Evolutionary conservation across 2,329 filamentous ascomycete species (phyloP).

Genomic region (Tolypocladium cylindrosporum): DNA sequence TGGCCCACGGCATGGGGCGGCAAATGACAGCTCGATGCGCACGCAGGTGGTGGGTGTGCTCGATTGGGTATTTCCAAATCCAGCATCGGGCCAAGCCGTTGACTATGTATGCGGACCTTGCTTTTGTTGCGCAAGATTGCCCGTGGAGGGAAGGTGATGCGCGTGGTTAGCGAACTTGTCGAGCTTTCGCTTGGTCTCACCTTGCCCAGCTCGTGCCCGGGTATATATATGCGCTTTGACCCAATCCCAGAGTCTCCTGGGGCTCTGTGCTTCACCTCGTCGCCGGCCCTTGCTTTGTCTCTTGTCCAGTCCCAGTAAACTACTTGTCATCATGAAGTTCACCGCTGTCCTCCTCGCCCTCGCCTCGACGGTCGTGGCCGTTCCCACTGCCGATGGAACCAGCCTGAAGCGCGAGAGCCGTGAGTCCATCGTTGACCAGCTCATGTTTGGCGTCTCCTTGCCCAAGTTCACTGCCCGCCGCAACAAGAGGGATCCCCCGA

Average conservation of each 20-base stretch:
- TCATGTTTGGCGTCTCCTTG: conserved; percentile 34
- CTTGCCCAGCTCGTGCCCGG: background rate
- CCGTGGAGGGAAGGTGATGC: background rate
- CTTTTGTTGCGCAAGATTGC: no score
- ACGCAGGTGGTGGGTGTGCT: background rate
- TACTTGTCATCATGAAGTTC: conserved; percentile 20
- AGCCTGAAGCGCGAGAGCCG: conserved; percentile 12
- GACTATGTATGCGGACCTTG: background rate
- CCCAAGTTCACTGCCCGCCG: conserved; percentile 29
- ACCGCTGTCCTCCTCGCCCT: conserved; percentile 11
- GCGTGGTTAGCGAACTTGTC: background rate
- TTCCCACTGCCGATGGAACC: conserved; percentile 6
- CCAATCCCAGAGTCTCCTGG: background rate
- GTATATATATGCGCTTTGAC: background rate
- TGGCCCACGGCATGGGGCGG: background rate
- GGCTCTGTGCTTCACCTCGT: no score
- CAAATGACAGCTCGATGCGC: background rate
- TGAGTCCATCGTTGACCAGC: conserved; percentile 29
- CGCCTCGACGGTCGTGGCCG: conserved; percentile 12
- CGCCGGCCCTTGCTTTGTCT: background rate
- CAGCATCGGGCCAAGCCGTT: background rate
- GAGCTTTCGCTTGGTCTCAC: no score
- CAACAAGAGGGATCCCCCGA: conserved; percentile 26
- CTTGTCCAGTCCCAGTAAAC: background rate
- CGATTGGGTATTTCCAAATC: background rate